Base-by-base conservation (phyloP, 495 filamentous ascomycete genomes). In the Talaromyces liani region DNA sequence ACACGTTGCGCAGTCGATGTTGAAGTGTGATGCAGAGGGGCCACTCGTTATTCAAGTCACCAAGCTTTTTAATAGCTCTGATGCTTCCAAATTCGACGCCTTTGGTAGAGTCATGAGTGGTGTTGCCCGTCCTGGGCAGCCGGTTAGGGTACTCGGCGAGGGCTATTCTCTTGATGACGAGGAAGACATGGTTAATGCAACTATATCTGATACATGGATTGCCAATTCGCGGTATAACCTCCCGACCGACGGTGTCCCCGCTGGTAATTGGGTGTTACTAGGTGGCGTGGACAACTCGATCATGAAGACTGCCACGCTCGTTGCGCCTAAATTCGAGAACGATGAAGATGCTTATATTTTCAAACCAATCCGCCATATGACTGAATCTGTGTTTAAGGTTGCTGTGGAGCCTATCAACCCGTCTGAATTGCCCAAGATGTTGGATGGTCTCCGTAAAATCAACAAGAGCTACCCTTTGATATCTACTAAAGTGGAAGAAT, bases 381-480 rank as follows among this genome's bases (percentile, higher is more conserved):
- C 92, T 51, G 92, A 98, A 73, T 97, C 93, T 3, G 93, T 98
- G 10, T 91, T 98, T 73, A 98, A 98, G 77, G 91, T 98, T 54
- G 94, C 94, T 0, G 92, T 98, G 29, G 94, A 98, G 72, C 95
- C 94, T 6, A 95, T 98, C 74, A 98, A 98, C 70, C 94, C 94
- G 5, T 97, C 93, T 3, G 94, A 98, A 74, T 79, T 98, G n/a
- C 94, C 94, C 0, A 98, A 98, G 77, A 98, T 98, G 94, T 82
- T 98, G 54, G 94, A 98, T 71, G 94, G 94, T 58, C 83, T 98
- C 29, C 85, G 94, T 58, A 97, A 96, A 70, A 90, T 98, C 74
- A 97, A 97, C 80, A 98, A 98, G 76, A 92, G 88, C 72, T 98
- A 98, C 69, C 94, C 94, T 36, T 81, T 98, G 27, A 88, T 97